A percentile compares a stretch with the other conserved stretches of the same genome.
Conservation (phyloP, 1,284 basidiomycete genomes). For the Apiotrichum gracile region DNA sequence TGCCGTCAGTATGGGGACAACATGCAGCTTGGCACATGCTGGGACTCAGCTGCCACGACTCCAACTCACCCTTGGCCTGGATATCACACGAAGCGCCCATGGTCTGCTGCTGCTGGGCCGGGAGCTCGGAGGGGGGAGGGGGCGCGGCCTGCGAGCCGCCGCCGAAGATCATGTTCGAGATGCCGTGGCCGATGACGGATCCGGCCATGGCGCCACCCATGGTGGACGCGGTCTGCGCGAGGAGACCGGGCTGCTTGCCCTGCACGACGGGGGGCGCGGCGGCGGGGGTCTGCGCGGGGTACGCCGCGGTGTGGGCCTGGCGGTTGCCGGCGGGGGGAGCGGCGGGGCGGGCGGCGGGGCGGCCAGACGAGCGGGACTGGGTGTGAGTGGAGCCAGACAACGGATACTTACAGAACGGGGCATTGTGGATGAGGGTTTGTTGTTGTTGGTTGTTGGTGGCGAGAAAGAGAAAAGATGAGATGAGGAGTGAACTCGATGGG, state of each 20-base stretch:
- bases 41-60: not conserved
- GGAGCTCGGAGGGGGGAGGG: slow-evolving; percentile 42
- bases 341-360: slow-evolving; percentile 35
- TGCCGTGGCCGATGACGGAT: slow-evolving; percentile 54
- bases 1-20: slow-evolving; percentile 11
- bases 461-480: not conserved
- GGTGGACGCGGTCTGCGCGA: slow-evolving; percentile 52
- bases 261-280: slow-evolving; percentile 19
- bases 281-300: slow-evolving; percentile 24
- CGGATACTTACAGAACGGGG: slow-evolving; percentile 26
- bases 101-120: slow-evolving; percentile 27
- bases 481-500: not conserved
- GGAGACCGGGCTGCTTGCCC: slow-evolving; percentile 35
- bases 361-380: slow-evolving; percentile 36
- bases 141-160: slow-evolving; percentile 39
- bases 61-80: slow-evolving; percentile 54
- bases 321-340: slow-evolving; percentile 24
- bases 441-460: slow-evolving; percentile 9
- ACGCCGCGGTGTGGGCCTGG: slow-evolving; percentile 34
- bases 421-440: slow-evolving; percentile 20
- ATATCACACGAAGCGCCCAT: slow-evolving; percentile 50
- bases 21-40: not conserved
- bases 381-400: not conserved
- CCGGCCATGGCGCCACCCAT: slow-evolving; percentile 53
- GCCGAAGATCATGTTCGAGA: slow-evolving; percentile 55